A percentile compares a stretch with the other conserved stretches of the same genome.
Conservation (phyloP, 805 yeast genomes). For the Saccharomycopsis sp. region DNA sequence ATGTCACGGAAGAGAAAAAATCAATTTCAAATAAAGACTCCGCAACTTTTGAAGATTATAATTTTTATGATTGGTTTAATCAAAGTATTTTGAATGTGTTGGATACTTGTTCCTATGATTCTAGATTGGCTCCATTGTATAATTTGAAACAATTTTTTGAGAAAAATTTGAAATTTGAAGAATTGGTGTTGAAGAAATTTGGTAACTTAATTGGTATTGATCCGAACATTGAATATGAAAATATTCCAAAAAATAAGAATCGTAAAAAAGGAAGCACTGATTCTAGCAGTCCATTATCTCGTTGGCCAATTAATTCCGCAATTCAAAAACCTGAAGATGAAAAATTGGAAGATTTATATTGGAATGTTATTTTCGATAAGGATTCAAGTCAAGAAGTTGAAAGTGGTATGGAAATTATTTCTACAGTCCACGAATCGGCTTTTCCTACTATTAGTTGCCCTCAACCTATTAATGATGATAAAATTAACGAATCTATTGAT, state of each 20-base stretch:
- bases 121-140: constrained; percentile 43
- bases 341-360: constrained; percentile 36
- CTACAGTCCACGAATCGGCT: constrained; percentile 36
- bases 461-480: constrained; percentile 13
- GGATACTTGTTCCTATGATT: constrained; percentile 34
- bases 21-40: constrained; percentile 31
- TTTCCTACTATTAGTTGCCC: constrained; percentile 24
- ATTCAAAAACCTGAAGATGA: constrained; percentile 17
- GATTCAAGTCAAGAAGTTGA: constrained; percentile 31
- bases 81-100: constrained; percentile 29
- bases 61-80: constrained; percentile 39
- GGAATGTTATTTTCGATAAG: constrained; percentile 33
- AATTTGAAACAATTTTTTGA: constrained; percentile 53
- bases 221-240: constrained; percentile 8
- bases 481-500: constrained; percentile 18
- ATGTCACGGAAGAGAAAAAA: constrained; percentile 37
- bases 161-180: constrained; percentile 39
- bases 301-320: constrained; percentile 8
- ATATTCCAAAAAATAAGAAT: constrained; percentile 5
- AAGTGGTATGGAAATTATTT: constrained; percentile 29
- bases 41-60: constrained; percentile 34
- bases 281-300: background rate
- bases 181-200: constrained; percentile 14
- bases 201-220: constrained; percentile 13
- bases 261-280: constrained; percentile 4